phyloP scores from a whole-genome alignment of 352 stramenopile species.

The Phytophthora nicotianae region DNA sequence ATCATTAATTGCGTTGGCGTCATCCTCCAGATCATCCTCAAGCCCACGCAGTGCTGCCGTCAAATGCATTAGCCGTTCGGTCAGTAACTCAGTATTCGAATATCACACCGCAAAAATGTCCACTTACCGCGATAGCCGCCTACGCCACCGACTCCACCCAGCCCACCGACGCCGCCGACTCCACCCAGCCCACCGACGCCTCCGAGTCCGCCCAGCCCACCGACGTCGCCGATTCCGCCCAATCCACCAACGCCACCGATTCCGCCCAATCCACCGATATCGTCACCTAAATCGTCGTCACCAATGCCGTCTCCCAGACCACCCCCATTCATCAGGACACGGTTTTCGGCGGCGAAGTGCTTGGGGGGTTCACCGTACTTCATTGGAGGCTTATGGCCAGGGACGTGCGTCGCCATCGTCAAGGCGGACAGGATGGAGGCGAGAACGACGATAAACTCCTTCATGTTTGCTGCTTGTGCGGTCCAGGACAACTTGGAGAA shows the following conservation, averaged over 20 bases:
- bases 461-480: slow-evolving; percentile 22
- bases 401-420: slow-evolving; percentile 14
- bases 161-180: slow-evolving; percentile 1
- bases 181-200: slow-evolving; percentile 5
- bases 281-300: slow-evolving; percentile 5
- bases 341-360: slow-evolving; percentile 4
- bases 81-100: neutral
- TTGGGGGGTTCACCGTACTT: slow-evolving; percentile 6
- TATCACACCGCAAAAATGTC: neutral
- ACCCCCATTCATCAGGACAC: slow-evolving; percentile 10
- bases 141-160: slow-evolving; percentile 5
- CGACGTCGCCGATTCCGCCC: slow-evolving; percentile 13
- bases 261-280: slow-evolving; percentile 7
- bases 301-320: slow-evolving; percentile 1
- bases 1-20: neutral
- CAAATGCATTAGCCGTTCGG: neutral
- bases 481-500: slow-evolving; percentile 15
- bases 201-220: neutral
- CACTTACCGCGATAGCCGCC: slow-evolving; percentile 19
- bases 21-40: slow-evolving; percentile 8
- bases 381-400: slow-evolving; percentile 1
- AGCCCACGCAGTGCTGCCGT: slow-evolving; percentile 26
- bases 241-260: slow-evolving; percentile 14
- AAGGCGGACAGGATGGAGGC: slow-evolving; percentile 16
- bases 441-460: slow-evolving; percentile 15